Percentiles rank a stretch among this genome's conserved stretches.
phyloP scores from a whole-genome alignment of 805 yeast species.

The Cyberlindnera galapagoensis region DNA sequence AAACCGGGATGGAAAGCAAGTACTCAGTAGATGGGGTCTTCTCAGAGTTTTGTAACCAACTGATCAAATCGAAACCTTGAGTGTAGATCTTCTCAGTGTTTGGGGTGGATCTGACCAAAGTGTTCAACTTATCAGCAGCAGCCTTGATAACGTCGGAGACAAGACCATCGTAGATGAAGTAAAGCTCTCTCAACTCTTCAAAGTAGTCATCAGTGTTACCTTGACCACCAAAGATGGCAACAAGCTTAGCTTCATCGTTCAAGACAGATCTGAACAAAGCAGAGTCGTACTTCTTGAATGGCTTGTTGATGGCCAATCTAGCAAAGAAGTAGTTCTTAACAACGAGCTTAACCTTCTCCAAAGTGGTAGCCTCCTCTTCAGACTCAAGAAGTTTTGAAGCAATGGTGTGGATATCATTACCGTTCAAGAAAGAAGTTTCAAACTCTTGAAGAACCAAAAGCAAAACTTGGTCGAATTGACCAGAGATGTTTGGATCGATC shows the following conservation, averaged over 20 bases:
- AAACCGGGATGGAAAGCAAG: slow-evolving; percentile 83
- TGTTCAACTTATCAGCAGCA: slow-evolving; percentile 61
- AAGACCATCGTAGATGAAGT: slow-evolving; percentile 69
- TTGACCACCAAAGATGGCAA: slow-evolving; percentile 96
- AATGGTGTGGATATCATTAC: slow-evolving; percentile 80
- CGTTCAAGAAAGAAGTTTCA: slow-evolving; percentile 69
- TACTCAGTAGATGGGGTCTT: slow-evolving; percentile 87
- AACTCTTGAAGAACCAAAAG: slow-evolving; percentile 72
- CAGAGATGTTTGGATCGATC: slow-evolving; percentile 37
- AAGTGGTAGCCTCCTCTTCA: slow-evolving; percentile 57
- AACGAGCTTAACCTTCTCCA: slow-evolving; percentile 63
- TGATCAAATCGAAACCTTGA: slow-evolving; percentile 83
- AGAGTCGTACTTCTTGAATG: slow-evolving; percentile 43
- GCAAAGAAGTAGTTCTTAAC: slow-evolving; percentile 74
- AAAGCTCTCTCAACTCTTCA: slow-evolving; percentile 87
- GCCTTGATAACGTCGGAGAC: slow-evolving; percentile 63
- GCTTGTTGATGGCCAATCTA: slow-evolving; percentile 41
- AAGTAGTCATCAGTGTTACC: slow-evolving; percentile 98
- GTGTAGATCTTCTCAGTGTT: slow-evolving; percentile 85
- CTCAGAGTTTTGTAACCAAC: slow-evolving; percentile 83
- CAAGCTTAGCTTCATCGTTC: slow-evolving; percentile 51
- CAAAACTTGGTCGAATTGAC: slow-evolving; percentile 64
- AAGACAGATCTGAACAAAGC: slow-evolving; percentile 62
- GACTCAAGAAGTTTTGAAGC: slow-evolving; percentile 62
- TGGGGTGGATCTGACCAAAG: slow-evolving; percentile 61